phyloP scores from a whole-genome alignment of 2,329 filamentous ascomycete genomes.

The Gaeumannomyces tritici region DNA sequence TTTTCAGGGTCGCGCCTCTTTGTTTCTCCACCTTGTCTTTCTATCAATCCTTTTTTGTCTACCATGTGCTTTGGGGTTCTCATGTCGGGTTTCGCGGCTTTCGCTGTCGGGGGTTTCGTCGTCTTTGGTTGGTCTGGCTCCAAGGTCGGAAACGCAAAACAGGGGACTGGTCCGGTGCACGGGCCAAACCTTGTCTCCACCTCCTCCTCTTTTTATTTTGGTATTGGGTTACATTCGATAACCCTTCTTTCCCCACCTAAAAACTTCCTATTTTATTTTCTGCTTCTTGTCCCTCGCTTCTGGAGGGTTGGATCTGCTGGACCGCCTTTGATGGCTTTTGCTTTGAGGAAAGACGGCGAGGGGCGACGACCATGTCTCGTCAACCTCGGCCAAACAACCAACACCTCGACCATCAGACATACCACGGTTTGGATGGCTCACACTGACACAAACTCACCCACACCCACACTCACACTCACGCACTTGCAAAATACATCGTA shows the following conservation, averaged over 20 bases:
- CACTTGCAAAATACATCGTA: neutral
- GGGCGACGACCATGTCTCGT: too few species aligned
- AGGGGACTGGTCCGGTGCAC: neutral
- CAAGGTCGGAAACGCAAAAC: too few species aligned
- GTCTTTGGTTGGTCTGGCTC: neutral
- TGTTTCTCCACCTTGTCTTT: too few species aligned
- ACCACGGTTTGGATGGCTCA: neutral
- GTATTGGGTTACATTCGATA: neutral
- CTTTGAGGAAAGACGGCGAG: too few species aligned
- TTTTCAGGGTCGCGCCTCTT: too few species aligned
- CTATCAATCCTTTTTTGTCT: neutral
- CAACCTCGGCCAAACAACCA: neutral
- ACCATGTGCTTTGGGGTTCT: neutral
- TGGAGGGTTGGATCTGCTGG: neutral
- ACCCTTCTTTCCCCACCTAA: neutral
- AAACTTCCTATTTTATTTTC: neutral
- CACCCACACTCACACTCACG: too few species aligned
- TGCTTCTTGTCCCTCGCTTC: neutral
- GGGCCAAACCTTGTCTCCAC: neutral
- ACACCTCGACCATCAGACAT: neutral
- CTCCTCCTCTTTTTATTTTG: neutral
- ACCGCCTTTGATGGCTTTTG: neutral
- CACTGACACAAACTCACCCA: too few species aligned
- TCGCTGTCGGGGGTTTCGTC: neutral
- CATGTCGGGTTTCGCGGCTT: neutral